These are phyloP conservation scores for Emydomyces testavorans DNA, from an alignment of 2,329 filamentous ascomycete genomes.

Conservation along the genomic window DNA sequence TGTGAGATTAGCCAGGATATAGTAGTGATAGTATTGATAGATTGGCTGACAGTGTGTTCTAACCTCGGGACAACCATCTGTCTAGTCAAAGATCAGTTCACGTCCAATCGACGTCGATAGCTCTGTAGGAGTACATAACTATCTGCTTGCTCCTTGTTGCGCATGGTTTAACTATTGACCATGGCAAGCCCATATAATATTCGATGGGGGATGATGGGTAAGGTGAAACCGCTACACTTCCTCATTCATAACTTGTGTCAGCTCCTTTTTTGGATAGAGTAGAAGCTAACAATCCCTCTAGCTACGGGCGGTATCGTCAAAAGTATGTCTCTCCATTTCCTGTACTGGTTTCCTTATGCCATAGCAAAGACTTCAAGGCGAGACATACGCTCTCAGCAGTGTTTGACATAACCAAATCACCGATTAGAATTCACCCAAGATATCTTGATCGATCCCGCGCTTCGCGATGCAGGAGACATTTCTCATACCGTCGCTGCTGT, in stretches of 20 bases:
- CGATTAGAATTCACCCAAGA: constrained; percentile 56
- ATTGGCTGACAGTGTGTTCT: no score
- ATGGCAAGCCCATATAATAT: constrained; percentile 23
- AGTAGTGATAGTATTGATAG: no score
- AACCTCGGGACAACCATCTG: no score
- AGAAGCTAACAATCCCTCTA: constrained; percentile 18
- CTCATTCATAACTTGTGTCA: not conserved
- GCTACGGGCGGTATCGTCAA: constrained; percentile 37
- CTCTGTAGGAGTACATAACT: no score
- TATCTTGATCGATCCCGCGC: constrained; percentile 59
- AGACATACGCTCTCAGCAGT: not conserved
- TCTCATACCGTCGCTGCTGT: constrained; percentile 68
- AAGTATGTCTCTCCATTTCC: constrained; percentile 20
- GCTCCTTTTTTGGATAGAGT: not conserved
- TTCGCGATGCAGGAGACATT: constrained; percentile 59
- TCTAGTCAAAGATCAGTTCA: no score
- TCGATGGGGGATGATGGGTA: constrained; percentile 37
- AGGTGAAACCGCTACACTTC: constrained; percentile 11
- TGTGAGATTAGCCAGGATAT: no score
- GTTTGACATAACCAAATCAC: not conserved
- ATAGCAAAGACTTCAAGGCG: not conserved
- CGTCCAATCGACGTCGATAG: no score
- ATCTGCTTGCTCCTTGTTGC: not conserved
- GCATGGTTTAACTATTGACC: constrained; percentile 18
- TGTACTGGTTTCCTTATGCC: not conserved